phyloP scores from a whole-genome alignment of 768 basidiomycete species.

The Hirschioporus abietinus region DNA sequence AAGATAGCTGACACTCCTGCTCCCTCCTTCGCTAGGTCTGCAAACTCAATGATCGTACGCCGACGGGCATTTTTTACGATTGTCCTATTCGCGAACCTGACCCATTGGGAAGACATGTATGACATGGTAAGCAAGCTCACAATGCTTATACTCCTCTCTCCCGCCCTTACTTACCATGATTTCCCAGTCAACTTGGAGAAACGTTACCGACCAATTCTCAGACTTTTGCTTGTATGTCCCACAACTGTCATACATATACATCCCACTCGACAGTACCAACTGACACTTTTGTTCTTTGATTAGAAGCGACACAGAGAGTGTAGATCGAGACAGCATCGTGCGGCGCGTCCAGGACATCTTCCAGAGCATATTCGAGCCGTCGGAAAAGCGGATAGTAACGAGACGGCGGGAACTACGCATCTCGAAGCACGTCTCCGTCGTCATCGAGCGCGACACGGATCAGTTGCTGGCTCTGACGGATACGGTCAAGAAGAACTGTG shows the following conservation, averaged over 20 bases:
- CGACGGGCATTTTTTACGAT: background rate
- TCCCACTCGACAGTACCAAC: no score
- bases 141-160: background rate
- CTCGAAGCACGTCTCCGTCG: background rate
- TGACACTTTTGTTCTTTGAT: background rate
- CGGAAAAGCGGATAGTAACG: background rate
- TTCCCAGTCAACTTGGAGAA: background rate
- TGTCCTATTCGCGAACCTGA: background rate
- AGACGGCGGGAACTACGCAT: background rate
- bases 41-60: background rate
- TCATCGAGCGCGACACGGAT: background rate
- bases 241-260: background rate
- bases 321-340: background rate
- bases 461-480: background rate
- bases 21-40: background rate
- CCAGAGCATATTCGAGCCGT: background rate
- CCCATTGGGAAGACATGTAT: slow-evolving; percentile 1
- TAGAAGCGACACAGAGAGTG: background rate
- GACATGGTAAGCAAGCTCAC: background rate
- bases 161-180: background rate
- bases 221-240: background rate
- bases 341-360: background rate
- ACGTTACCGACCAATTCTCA: background rate
- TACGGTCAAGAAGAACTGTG: background rate
- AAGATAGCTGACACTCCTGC: background rate